Evolutionary conservation across 1,284 basidiomycete species (phyloP), one percentile per base, ranked within the genome.

Genomic region (Somion occarium): DNA sequence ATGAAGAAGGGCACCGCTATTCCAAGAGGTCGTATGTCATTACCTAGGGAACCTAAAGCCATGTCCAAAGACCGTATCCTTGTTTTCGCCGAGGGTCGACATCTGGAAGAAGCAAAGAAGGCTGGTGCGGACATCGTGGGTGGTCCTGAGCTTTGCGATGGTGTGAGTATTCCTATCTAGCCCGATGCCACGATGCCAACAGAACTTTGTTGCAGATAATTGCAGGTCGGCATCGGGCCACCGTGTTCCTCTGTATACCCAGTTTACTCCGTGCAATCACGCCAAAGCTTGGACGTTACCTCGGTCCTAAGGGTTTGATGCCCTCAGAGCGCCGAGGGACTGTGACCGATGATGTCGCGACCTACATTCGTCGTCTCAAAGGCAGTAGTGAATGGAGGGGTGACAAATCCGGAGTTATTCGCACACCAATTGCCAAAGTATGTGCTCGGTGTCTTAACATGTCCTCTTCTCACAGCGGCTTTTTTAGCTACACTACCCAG

Each of bases 251-350:
- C 22, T 89, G 88, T 48, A 93, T 92, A 0, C 83, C 91, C 3
- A 78, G 81, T 15, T 80, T 98, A 61, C 82, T 97, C 52, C 80
- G 84, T 24, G 71, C 81, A 27, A 90, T 98, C 54, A 85, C 89
- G 22, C 83, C 86, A 12, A 82, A 81, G 59, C 78, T 98, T 5
- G 95, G 94, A 27, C 85, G 95, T 59, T 82, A 92, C 53, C 78
- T 99, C 23, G 97, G 96, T 64, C 95, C 93, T 39, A 85, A 92
- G 54, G 95, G 95, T 55, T 71, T 99, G 49, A 98, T 99, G 93
- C 96, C 96, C 13, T 91, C 90, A 5, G 88, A 88, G 55, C 88
- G 95, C 69, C 81, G 96, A 57, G 96, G 96, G 2, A 97, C 95
- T 0, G 96, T 98, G 5, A 91, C 91, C 0, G 88, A 93, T 49